Percentiles rank a stretch among this genome's conserved stretches.
Conservation (phyloP, 2,329 filamentous ascomycete genomes). For the Bimuria novae-zelandiae region DNA sequence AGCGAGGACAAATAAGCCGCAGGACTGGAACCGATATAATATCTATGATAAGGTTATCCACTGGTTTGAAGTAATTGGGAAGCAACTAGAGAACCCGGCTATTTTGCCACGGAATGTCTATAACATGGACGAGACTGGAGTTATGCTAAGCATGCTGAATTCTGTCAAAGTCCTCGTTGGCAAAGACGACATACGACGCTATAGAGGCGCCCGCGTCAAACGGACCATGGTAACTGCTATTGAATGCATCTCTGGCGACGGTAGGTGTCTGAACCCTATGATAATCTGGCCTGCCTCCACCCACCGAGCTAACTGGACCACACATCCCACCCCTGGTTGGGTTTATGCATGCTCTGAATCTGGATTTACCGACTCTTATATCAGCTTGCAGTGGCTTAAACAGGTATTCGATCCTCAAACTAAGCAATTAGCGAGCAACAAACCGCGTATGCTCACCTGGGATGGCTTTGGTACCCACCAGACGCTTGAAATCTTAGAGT, state of each 20-base stretch:
- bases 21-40: constrained; percentile 17
- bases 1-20: constrained; percentile 10
- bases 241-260: constrained; percentile 15
- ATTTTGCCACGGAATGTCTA: constrained; percentile 12
- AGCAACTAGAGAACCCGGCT: constrained; percentile 3
- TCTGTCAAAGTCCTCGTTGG: constrained; percentile 14
- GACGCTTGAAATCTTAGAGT: constrained; percentile 28
- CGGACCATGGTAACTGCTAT: constrained; percentile 18
- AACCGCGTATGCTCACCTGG: constrained; percentile 13
- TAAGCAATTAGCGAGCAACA: constrained; percentile 28
- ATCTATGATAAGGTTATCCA: constrained; percentile 17
- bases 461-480: constrained; percentile 31
- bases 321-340: constrained; percentile 18
- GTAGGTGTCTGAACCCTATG: constrained; percentile 19
- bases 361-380: constrained; percentile 30
- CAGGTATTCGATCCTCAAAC: constrained; percentile 41
- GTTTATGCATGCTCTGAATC: constrained; percentile 9
- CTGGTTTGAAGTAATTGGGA: constrained; percentile 14
- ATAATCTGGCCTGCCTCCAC: constrained; percentile 17
- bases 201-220: constrained; percentile 20
- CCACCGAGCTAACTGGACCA: constrained; percentile 9
- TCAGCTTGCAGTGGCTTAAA: constrained; percentile 41
- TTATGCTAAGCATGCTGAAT: constrained; percentile 16
- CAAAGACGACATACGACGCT: constrained; percentile 16
- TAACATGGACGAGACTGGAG: constrained; percentile 21